phyloP scores from a whole-genome alignment of 371 early-diverging fungal genomes.

The Apophysomyces elegans region DNA sequence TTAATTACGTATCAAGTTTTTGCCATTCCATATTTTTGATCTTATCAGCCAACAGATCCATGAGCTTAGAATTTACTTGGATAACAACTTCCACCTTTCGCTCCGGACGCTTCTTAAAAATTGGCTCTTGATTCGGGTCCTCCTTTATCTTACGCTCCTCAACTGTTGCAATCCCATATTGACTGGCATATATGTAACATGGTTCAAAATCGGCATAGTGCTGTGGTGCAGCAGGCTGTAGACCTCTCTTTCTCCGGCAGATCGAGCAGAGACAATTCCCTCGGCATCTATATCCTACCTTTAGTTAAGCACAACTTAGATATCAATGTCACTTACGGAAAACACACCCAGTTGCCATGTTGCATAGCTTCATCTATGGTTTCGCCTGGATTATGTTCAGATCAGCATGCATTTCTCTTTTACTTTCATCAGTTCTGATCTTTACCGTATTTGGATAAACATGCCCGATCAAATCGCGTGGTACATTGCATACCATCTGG shows the following conservation, averaged over 20 bases:
- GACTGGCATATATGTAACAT: not conserved
- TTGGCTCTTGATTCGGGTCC: not conserved
- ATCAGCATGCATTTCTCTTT: not conserved
- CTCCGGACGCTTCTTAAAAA: not conserved
- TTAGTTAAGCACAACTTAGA: not conserved
- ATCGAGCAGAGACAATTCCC: constrained; percentile 4
- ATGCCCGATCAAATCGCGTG: not conserved
- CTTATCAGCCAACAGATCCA: not conserved
- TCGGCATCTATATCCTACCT: not conserved
- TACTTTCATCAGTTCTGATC: not conserved
- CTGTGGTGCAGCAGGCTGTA: not conserved
- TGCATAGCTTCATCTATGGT: not conserved
- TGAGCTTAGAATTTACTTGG: not conserved
- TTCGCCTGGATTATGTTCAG: not conserved
- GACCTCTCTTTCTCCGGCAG: not conserved
- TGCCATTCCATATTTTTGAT: not conserved
- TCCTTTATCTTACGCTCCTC: not conserved
- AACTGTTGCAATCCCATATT: not conserved
- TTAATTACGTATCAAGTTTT: not conserved
- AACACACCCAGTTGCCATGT: not conserved
- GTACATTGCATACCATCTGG: not conserved
- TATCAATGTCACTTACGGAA: not conserved
- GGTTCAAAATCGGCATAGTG: not conserved
- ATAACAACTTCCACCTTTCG: not conserved
- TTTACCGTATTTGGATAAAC: constrained; percentile 13